Evolutionary conservation across 192 early-diverging fungal genomes (phyloP).

Genomic region (Backusella circina): DNA sequence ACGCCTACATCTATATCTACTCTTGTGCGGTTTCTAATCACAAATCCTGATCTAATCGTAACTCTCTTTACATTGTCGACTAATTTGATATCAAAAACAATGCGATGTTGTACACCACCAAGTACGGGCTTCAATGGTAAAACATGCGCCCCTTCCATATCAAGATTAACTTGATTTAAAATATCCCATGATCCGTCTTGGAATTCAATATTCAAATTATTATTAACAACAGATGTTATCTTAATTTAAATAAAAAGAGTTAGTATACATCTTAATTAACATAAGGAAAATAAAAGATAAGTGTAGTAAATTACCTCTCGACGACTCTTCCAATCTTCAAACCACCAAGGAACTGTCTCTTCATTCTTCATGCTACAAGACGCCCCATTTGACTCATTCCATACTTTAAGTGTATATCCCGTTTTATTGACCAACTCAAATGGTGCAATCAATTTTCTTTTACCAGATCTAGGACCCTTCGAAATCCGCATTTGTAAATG

Average conservation of each 20-base stretch:
- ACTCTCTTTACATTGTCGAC: conserved; percentile 76
- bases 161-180: conserved; percentile 67
- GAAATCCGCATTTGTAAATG: neutral
- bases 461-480: conserved; percentile 12
- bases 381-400: conserved; percentile 55
- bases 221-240: conserved; percentile 1
- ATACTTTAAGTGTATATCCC: conserved; percentile 71
- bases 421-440: conserved; percentile 78
- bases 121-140: conserved; percentile 63
- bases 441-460: conserved; percentile 43
- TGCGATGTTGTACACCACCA: conserved; percentile 58
- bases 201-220: conserved; percentile 61
- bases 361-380: conserved; percentile 50
- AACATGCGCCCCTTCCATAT: conserved; percentile 64
- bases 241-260: neutral
- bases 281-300: neutral
- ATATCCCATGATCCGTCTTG: conserved; percentile 57
- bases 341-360: conserved; percentile 67
- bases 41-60: conserved; percentile 65
- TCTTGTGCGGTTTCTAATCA: conserved; percentile 62
- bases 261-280: neutral
- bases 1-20: conserved; percentile 60
- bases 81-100: conserved; percentile 77
- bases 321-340: conserved; percentile 76
- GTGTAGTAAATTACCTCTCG: conserved; percentile 52